These are phyloP conservation scores for Trametes pubescens DNA, from an alignment of 1,284 basidiomycete genomes.

Conservation along the genomic window DNA sequence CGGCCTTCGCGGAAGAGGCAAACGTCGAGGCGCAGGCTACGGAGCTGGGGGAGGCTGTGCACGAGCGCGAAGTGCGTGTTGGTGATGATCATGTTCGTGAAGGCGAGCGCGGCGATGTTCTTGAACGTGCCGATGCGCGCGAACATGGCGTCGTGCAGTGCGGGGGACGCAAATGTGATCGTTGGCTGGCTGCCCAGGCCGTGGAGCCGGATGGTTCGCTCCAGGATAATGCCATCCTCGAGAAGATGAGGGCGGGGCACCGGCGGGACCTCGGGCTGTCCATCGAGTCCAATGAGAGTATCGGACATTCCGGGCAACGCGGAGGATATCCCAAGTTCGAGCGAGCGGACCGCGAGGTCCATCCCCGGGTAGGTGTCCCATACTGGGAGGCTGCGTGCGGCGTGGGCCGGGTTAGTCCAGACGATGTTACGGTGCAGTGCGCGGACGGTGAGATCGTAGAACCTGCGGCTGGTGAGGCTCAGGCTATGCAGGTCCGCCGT, in stretches of 20 bases:
- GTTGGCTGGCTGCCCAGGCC: constrained; percentile 6
- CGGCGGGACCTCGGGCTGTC: constrained; percentile 8
- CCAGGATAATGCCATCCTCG: constrained; percentile 1
- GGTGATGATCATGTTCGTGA: constrained; percentile 45
- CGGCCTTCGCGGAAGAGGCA: constrained; percentile 42
- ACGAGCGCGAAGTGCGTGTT: constrained; percentile 44
- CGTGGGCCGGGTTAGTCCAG: constrained; percentile 42
- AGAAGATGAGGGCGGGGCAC: not conserved
- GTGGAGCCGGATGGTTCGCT: constrained; percentile 26
- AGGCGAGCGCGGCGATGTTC: constrained; percentile 44
- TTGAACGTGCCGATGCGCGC: constrained; percentile 41
- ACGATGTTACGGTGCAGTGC: constrained; percentile 48
- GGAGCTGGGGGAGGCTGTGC: constrained; percentile 45
- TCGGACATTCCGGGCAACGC: constrained; percentile 30
- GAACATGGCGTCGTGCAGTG: constrained; percentile 42
- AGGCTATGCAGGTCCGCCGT: constrained; percentile 45
- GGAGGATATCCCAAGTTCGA: constrained; percentile 36
- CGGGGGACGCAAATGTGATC: constrained; percentile 35
- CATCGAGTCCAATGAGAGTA: constrained; percentile 25
- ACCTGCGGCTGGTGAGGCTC: constrained; percentile 43
- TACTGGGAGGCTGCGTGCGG: constrained; percentile 33
- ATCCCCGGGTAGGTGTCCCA: constrained; percentile 35
- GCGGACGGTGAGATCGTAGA: constrained; percentile 43
- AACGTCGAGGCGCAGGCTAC: constrained; percentile 45
- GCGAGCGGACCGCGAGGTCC: constrained; percentile 32